Evolutionary conservation across 306 rosid genomes (phyloP).

Genomic region (Morella rubra): DNA sequence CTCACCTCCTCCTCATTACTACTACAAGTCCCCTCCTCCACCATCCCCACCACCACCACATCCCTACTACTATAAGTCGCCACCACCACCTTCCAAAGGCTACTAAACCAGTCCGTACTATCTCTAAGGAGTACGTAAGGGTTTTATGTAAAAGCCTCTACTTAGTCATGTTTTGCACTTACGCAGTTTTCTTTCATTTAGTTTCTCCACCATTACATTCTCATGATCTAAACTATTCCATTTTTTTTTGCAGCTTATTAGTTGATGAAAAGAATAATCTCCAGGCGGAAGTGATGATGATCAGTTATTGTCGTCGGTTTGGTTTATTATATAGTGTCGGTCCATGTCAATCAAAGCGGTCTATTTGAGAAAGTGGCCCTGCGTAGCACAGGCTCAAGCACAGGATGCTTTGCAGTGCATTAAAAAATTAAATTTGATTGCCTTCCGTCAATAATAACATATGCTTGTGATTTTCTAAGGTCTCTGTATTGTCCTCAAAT

Average conservation of each 20-base stretch:
- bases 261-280: neutral
- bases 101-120: constrained; percentile 3
- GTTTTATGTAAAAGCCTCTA: neutral
- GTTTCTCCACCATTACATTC: neutral
- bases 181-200: neutral
- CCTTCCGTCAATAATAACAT: too few species aligned
- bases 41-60: neutral
- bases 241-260: constrained; percentile 10
- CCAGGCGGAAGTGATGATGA: neutral
- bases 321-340: too few species aligned
- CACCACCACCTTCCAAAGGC: neutral
- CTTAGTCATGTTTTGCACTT: neutral
- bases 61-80: neutral
- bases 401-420: neutral
- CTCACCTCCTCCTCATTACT: neutral
- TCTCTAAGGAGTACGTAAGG: constrained; percentile 17
- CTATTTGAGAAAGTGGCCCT: too few species aligned
- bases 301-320: too few species aligned
- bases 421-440: neutral
- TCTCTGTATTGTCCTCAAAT: too few species aligned
- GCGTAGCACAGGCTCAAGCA: neutral
- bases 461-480: too few species aligned
- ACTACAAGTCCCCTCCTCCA: neutral
- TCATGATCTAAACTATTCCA: neutral
- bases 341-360: too few species aligned